phyloP scores from a whole-genome alignment of 345 rosid genomes.

The Turnera subulata region DNA sequence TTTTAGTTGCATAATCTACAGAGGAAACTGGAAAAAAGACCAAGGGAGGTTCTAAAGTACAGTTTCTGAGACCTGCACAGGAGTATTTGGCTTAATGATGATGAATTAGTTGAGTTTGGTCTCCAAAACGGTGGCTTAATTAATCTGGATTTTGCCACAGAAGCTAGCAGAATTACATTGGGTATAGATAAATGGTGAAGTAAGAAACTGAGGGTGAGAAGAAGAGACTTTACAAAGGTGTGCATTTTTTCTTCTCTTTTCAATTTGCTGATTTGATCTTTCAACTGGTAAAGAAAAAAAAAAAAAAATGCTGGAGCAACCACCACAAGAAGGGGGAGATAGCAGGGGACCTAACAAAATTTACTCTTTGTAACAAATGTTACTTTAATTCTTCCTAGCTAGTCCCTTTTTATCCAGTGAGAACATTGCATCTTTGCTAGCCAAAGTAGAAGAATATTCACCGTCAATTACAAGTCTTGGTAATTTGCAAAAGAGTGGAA shows the following conservation, averaged over 20 bases:
- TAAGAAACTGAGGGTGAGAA: constrained; percentile 20
- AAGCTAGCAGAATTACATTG: constrained; percentile 12
- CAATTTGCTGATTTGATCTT: constrained; percentile 6
- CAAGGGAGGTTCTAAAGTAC: constrained; percentile 47
- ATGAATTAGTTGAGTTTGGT: constrained; percentile 23
- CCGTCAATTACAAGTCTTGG: no score
- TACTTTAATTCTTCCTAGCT: no score
- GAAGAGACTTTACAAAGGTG: constrained; percentile 11
- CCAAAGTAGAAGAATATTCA: no score
- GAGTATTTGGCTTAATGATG: constrained; percentile 29
- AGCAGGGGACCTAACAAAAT: no score
- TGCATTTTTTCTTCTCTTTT: constrained; percentile 25
- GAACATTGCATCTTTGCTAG: no score
- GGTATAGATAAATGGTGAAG: no score
- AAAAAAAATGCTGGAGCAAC: no score
- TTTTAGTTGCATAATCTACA: constrained; percentile 39
- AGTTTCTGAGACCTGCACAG: constrained; percentile 46
- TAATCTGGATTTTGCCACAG: constrained; percentile 36
- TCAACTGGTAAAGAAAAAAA: no score
- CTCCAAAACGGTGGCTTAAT: constrained; percentile 15
- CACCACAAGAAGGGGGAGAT: no score
- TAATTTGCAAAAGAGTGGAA: no score
- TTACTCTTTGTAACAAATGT: no score
- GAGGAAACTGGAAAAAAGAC: constrained; percentile 42
- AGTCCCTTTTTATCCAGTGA: no score